Base-by-base conservation (phyloP, 2,329 filamentous ascomycete genomes). In the Fusarium palustre region DNA sequence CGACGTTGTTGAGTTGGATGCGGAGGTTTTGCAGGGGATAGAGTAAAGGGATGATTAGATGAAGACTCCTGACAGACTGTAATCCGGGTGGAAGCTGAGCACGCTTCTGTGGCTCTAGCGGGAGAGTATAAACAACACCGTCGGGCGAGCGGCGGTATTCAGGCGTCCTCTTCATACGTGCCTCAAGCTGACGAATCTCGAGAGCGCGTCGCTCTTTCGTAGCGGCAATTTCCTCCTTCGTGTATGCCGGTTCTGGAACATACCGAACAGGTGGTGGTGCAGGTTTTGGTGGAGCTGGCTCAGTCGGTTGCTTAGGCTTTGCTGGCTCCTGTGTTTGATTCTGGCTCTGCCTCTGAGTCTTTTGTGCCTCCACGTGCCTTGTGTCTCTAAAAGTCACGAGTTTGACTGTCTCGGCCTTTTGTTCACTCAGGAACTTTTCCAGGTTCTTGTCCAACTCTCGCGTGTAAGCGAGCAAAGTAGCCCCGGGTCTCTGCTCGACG, bases 391-490 rank as follows among this genome's bases (percentile, higher is more conserved):
- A 87, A 2, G 86, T 82, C 31, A 91, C 82, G 59, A 94, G 81
- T 74, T 90, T 94, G 48, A 94, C 83, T 13, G 90, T 93, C 60
- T 92, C 90, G 3, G 85, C 88, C 78, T 92, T 92, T 73, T 91
- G 85, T 63, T 89, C 87, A 0, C 90, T 89, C 61, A 95, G 78
- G 55, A 94, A 87, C 7, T 79, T 79, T 79, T 95, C 92, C 18
- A 96, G 81, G 58, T 90, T 87, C 78, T 86, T 91, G 75, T 96
- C 92, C 30, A 96, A 82, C 20, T 86, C 86, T 73, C 92, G 91
- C 68, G 91, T 85, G 68, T 91, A 83, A 18, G 84, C 83, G 48
- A 95, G 81, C 0, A 96, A 80, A 0, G 90, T 92, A 12, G 82
- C 80, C 8, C 80, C 84, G 7, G 81, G 81, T 42, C 85, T 83